Percentiles rank a stretch among this genome's conserved stretches.
Conservation (phyloP, 2,329 filamentous ascomycete genomes). For the Microdochium trichocladiopsis region DNA sequence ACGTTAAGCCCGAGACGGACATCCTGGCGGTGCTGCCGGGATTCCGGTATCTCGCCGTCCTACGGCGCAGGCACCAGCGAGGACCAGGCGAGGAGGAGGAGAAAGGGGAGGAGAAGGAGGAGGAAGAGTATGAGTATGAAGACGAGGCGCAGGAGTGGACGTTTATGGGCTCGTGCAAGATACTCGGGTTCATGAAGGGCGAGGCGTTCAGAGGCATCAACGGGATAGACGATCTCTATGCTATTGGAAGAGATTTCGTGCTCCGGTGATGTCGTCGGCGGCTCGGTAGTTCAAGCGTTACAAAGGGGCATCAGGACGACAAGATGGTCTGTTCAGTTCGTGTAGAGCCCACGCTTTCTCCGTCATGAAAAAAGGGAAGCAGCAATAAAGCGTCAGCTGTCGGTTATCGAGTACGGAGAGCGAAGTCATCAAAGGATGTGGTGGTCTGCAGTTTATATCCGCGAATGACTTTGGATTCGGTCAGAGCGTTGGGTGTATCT, state of each 20-base stretch:
- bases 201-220: neutral
- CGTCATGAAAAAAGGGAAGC: too few relatives aligned
- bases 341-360: too few relatives aligned
- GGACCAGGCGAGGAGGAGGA: neutral
- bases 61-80: neutral
- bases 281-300: too few relatives aligned
- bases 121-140: neutral
- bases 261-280: neutral
- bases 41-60: neutral
- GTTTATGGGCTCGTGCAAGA: neutral
- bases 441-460: too few relatives aligned
- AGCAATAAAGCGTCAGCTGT: too few relatives aligned
- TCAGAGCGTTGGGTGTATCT: too few relatives aligned
- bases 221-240: neutral
- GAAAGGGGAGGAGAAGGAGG: too few relatives aligned
- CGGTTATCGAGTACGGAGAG: too few relatives aligned
- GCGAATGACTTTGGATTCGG: too few relatives aligned
- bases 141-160: neutral
- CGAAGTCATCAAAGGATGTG: too few relatives aligned
- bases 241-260: neutral
- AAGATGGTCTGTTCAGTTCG: too few relatives aligned
- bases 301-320: too few relatives aligned
- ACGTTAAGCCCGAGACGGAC: neutral
- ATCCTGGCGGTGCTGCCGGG: neutral
- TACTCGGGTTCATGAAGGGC: neutral